These are phyloP conservation scores for Triglochin maritima DNA, from an alignment of 106 monocot genomes.

Conservation along the genomic window DNA sequence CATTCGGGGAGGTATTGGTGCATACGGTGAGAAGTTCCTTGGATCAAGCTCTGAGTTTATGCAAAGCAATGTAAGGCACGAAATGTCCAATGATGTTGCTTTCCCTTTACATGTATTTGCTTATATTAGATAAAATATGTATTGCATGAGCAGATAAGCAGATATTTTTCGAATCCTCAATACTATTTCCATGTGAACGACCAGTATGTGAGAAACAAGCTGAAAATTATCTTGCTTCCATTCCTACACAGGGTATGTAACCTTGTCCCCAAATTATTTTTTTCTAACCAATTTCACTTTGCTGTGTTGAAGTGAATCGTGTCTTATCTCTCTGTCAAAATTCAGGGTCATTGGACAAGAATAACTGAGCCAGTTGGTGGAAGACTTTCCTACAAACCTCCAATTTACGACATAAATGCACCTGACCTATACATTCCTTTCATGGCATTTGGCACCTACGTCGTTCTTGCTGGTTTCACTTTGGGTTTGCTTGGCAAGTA, in stretches of 20 bases:
- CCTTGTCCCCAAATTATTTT: background rate
- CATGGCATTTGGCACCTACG: slow-evolving; percentile 32
- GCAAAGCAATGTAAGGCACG: slow-evolving; percentile 31
- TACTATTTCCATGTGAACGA: slow-evolving; percentile 42
- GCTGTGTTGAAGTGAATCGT: background rate
- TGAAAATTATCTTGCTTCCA: slow-evolving; percentile 27
- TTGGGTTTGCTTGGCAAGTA: slow-evolving; percentile 25
- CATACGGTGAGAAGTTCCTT: slow-evolving; percentile 38
- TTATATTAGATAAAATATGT: background rate
- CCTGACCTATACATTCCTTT: slow-evolving; percentile 31
- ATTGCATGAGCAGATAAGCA: slow-evolving; percentile 19
- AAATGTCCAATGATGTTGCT: background rate
- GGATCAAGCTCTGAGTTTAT: slow-evolving; percentile 48
- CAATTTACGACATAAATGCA: slow-evolving; percentile 29
- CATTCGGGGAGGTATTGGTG: slow-evolving; percentile 34
- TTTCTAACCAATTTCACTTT: background rate
- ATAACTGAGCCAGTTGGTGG: slow-evolving; percentile 28
- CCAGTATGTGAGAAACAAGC: slow-evolving; percentile 32
- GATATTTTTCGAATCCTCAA: slow-evolving; percentile 31
- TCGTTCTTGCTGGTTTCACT: slow-evolving; percentile 23
- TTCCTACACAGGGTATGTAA: slow-evolving; percentile 32
- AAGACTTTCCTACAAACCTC: slow-evolving; percentile 28
- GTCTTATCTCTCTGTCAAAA: background rate
- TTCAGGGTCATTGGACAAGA: slow-evolving; percentile 30
- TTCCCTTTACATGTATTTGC: background rate